These are phyloP conservation scores for Penicillium oxalicum DNA, from an alignment of 2,329 filamentous ascomycete genomes.

Conservation along the genomic window DNA sequence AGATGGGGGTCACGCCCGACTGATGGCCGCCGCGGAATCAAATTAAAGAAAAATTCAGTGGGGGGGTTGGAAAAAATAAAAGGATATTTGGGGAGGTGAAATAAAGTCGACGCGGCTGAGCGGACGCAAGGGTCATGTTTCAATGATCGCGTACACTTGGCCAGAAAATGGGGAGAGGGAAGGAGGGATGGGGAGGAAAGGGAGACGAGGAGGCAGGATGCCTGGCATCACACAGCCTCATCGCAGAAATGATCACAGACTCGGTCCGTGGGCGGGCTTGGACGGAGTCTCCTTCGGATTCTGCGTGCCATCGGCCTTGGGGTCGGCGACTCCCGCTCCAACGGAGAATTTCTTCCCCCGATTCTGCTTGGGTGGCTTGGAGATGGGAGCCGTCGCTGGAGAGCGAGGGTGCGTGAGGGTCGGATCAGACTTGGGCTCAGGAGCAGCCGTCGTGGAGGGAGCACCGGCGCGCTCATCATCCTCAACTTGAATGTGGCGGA, in stretches of 20 bases:
- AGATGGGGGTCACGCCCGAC: conserved; percentile 7
- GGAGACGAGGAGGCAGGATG: no score
- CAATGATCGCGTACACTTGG: not conserved
- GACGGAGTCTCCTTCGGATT: conserved; percentile 24
- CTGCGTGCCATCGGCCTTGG: conserved; percentile 31
- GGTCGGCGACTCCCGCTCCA: conserved; percentile 22
- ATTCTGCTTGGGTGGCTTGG: conserved; percentile 28
- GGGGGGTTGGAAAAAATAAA: not conserved
- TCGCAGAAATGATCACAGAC: no score
- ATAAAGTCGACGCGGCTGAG: not conserved
- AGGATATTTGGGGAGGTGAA: not conserved
- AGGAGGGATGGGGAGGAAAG: no score
- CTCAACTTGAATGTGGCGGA: conserved; percentile 42
- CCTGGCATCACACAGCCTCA: no score
- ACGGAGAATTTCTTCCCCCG: conserved; percentile 28
- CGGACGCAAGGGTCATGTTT: not conserved
- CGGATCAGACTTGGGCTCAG: conserved; percentile 31
- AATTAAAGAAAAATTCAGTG: not conserved
- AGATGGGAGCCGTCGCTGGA: conserved; percentile 22
- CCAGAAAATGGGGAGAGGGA: not conserved
- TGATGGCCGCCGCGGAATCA: not conserved
- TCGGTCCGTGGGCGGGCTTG: conserved; percentile 20
- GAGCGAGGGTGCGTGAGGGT: conserved; percentile 25
- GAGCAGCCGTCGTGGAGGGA: conserved; percentile 23
- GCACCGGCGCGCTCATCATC: conserved; percentile 40